Base-by-base conservation (phyloP, 805 yeast genomes). In the Schwanniomyces pseudopolymorphus region DNA sequence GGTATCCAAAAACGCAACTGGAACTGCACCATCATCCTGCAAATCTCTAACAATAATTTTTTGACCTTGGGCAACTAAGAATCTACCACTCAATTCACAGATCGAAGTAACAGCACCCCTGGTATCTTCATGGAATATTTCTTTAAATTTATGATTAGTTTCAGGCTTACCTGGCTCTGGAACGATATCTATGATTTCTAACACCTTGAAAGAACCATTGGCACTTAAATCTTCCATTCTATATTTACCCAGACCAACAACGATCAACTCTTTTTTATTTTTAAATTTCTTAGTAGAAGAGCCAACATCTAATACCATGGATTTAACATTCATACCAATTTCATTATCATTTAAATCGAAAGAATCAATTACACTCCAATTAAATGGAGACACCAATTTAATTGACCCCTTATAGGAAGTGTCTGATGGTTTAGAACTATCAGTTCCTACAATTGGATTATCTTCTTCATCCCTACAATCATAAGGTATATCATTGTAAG, bases 1-100 rank as follows among this genome's bases (percentile, higher is more conserved):
- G n/a, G 90, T 79, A 61, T 94, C 98, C 45, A 85, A 74, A 58
- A 94, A 94, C 1, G 98, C 98, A 4, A 94, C 97, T 0, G 98
- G 97, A 25, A 87, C 89, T 3, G 89, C 89, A 45, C 88, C 87
- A 62, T 88, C 94, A 56, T 87, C 95, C 58, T 87, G 91, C 40
- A 90, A 74, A 60, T 87, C 92, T 58, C 97, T 76, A 2, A 91
- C 84, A 54, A 92, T 71, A 25, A 81, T 63, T 55, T 86, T 87
- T 64, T 88, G 96, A 4, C 97, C 97, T 64, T 92, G 98, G 3
- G 90, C 81, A 2, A 84, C 83, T 36, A 90, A 74, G 48, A 92
- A 81, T 50, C 96, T 72, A 3, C 97, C 97, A 65, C 91, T 82
- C 9, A 91, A 76, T 43, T 85, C 94, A 58, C 86, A 80, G 1